phyloP scores from a whole-genome alignment of 495 filamentous ascomycete species.

The Podospora pseudopauciseta region DNA sequence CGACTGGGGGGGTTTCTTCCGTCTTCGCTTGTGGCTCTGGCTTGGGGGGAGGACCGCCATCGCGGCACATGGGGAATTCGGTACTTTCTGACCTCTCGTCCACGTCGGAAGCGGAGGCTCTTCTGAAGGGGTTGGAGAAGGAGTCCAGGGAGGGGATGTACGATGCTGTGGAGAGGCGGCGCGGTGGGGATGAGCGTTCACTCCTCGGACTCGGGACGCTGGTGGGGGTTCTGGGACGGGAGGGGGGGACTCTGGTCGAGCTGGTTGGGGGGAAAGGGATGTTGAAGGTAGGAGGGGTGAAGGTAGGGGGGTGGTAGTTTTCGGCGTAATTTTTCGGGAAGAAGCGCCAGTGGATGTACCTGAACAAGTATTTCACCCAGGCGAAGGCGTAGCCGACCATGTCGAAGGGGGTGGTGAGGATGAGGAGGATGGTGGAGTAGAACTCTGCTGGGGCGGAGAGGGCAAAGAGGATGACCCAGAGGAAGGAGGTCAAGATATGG shows the following conservation, averaged over 20 bases:
- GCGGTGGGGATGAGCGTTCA: too few relatives aligned
- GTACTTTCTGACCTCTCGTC: too few relatives aligned
- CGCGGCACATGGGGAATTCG: too few relatives aligned
- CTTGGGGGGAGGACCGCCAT: too few relatives aligned
- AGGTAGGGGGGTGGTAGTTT: not conserved
- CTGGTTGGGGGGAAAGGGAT: not conserved
- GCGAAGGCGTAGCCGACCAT: slow-evolving; percentile 6
- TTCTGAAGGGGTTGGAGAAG: not conserved
- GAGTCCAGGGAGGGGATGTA: not conserved
- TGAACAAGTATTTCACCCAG: not conserved
- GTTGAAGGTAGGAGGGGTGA: not conserved
- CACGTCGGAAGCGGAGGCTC: too few relatives aligned
- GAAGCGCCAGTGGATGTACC: not conserved
- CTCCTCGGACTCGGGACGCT: too few relatives aligned
- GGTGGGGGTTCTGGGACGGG: too few relatives aligned
- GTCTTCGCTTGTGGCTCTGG: too few relatives aligned
- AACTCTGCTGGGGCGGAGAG: not conserved
- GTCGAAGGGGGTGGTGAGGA: slow-evolving; percentile 24
- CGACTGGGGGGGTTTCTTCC: too few relatives aligned
- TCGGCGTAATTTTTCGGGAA: not conserved
- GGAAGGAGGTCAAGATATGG: not conserved
- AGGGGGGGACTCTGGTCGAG: not conserved
- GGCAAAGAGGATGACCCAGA: not conserved
- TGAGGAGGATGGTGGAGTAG: slow-evolving; percentile 18
- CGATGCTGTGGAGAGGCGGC: not conserved